Evolutionary conservation across 805 yeast species (phyloP).

Genomic region (Sugiyamaella lignohabitans): DNA sequence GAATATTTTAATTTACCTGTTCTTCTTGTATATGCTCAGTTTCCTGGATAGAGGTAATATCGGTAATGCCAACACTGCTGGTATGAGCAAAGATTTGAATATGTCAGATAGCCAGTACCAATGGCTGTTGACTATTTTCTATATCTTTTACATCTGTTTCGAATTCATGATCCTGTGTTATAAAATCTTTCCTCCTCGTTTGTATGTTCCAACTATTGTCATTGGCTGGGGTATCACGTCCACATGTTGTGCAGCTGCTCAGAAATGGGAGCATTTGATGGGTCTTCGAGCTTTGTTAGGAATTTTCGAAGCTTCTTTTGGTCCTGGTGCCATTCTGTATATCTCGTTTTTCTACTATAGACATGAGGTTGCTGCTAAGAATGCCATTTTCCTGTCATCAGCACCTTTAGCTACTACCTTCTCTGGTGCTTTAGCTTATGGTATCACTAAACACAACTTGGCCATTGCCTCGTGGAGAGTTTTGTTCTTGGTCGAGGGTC

Average conservation of each 20-base stretch:
- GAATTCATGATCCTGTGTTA: constrained; percentile 33
- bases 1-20: constrained; percentile 41
- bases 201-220: constrained; percentile 15
- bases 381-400: constrained; percentile 26
- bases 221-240: constrained; percentile 23
- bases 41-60: constrained; percentile 49
- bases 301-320: constrained; percentile 28
- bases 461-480: constrained; percentile 38
- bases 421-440: constrained; percentile 48
- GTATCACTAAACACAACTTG: constrained; percentile 36
- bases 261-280: constrained; percentile 37
- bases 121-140: constrained; percentile 40
- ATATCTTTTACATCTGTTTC: constrained; percentile 43
- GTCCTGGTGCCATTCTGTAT: constrained; percentile 30
- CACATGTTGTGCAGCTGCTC: constrained; percentile 40
- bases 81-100: constrained; percentile 39
- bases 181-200: constrained; percentile 10
- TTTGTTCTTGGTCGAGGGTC: constrained; percentile 43
- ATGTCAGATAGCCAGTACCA: constrained; percentile 39
- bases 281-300: constrained; percentile 39
- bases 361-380: constrained; percentile 27
- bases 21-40: constrained; percentile 42
- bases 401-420: constrained; percentile 47
- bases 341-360: constrained; percentile 29
- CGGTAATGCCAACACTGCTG: constrained; percentile 50